Evolutionary conservation across 2,329 filamentous ascomycete genomes (phyloP).

Genomic region (Mollisiaceae sp.): DNA sequence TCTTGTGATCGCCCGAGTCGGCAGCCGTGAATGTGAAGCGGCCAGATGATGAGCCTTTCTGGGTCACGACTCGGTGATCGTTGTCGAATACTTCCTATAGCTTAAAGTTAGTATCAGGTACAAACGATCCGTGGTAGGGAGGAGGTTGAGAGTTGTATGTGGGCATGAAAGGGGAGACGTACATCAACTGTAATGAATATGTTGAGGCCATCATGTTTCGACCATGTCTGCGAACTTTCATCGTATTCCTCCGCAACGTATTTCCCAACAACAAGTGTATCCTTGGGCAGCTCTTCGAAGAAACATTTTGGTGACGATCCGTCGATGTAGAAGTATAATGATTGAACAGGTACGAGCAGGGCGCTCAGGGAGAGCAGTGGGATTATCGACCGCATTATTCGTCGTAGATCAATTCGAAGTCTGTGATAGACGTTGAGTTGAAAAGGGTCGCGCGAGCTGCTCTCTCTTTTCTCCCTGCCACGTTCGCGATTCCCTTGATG

Average conservation of each 20-base stretch:
- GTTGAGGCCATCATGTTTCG: constrained; percentile 74
- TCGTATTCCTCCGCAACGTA: constrained; percentile 88
- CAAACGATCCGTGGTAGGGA: background rate
- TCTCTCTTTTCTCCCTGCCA: constrained; percentile 19
- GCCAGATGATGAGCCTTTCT: constrained; percentile 75
- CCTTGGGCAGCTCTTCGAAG: constrained; percentile 97
- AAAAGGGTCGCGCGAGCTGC: constrained; percentile 22
- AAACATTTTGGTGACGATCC: constrained; percentile 89
- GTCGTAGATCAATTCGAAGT: constrained; percentile 3
- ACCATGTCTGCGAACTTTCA: constrained; percentile 69
- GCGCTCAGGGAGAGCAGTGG: constrained; percentile 69
- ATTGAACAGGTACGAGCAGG: constrained; percentile 68
- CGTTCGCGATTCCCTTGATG: constrained; percentile 23
- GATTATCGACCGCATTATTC: constrained; percentile 63
- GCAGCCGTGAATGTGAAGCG: constrained; percentile 96
- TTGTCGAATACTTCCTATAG: constrained; percentile 89
- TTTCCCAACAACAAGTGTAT: constrained; percentile 93
- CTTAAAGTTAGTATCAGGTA: background rate
- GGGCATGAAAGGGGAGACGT: constrained; percentile 32
- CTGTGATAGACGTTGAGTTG: background rate
- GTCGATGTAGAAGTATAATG: constrained; percentile 96
- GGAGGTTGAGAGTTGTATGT: constrained; percentile 14
- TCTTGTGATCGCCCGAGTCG: constrained; percentile 91
- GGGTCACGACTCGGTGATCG: constrained; percentile 92
- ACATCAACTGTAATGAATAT: constrained; percentile 92